phyloP scores from a whole-genome alignment of 768 basidiomycete species.

The Tephrocybe sp. region DNA sequence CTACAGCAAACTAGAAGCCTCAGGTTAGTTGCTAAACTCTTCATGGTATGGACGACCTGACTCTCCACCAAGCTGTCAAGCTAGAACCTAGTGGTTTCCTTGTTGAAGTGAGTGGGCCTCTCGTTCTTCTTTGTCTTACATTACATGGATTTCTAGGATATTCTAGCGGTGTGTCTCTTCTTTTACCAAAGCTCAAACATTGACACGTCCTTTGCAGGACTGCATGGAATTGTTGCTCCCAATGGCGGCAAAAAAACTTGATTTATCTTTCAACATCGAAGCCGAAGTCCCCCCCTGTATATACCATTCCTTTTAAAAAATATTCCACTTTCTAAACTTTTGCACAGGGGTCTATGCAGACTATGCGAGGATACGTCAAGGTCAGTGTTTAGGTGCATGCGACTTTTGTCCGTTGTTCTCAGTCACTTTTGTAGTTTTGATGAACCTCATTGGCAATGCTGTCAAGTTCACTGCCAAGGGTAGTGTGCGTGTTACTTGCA shows the following conservation, averaged over 20 bases:
- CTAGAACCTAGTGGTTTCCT: slow-evolving; percentile 65
- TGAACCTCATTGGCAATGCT: slow-evolving; percentile 79
- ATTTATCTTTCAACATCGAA: slow-evolving; percentile 72
- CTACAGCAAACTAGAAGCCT: slow-evolving; percentile 79
- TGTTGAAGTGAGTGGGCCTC: slow-evolving; percentile 48
- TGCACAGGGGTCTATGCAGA: slow-evolving; percentile 66
- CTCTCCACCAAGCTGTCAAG: slow-evolving; percentile 52
- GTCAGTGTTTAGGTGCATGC: slow-evolving; percentile 26
- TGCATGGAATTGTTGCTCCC: slow-evolving; percentile 76
- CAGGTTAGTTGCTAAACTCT: slow-evolving; percentile 37
- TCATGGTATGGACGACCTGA: slow-evolving; percentile 10
- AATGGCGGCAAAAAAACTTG: slow-evolving; percentile 74
- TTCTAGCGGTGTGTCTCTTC: slow-evolving; percentile 54
- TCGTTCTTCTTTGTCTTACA: neutral
- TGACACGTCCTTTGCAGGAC: slow-evolving; percentile 42
- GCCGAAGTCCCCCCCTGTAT: slow-evolving; percentile 64
- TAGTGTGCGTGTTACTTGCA: slow-evolving; percentile 62
- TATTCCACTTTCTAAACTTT: neutral
- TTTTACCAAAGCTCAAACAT: neutral
- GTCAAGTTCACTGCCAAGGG: slow-evolving; percentile 72
- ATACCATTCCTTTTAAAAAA: neutral
- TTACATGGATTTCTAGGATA: slow-evolving; percentile 39
- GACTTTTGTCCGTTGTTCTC: neutral
- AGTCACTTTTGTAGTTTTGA: slow-evolving; percentile 46
- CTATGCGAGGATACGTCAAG: slow-evolving; percentile 73